phyloP scores from a whole-genome alignment of 2,329 filamentous ascomycete genomes.

The Alternaria consortialis region DNA sequence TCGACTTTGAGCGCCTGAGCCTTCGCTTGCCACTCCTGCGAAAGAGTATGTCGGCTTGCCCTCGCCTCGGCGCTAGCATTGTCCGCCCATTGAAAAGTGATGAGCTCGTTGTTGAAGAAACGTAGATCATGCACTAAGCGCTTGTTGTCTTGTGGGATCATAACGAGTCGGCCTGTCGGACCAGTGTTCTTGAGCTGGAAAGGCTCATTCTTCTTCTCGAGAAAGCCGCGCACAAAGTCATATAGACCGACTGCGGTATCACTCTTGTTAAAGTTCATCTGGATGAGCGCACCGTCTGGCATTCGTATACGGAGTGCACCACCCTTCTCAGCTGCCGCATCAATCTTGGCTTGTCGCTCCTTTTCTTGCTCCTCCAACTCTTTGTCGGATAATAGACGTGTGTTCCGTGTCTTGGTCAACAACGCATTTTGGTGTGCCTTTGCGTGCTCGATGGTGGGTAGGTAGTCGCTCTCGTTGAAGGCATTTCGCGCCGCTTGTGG shows the following conservation, averaged over 20 bases:
- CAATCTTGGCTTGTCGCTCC: constrained; percentile 71
- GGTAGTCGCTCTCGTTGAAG: constrained; percentile 78
- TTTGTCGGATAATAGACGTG: constrained; percentile 80
- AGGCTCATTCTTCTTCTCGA: constrained; percentile 69
- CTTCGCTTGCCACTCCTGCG: constrained; percentile 64
- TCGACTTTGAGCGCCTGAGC: constrained; percentile 74
- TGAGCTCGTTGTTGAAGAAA: constrained; percentile 73
- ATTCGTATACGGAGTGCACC: constrained; percentile 84
- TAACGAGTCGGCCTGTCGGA: constrained; percentile 58
- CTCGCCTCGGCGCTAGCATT: constrained; percentile 66
- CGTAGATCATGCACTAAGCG: constrained; percentile 77
- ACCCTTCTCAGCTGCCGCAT: constrained; percentile 66
- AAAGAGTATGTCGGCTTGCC: constrained; percentile 66
- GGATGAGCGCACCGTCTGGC: constrained; percentile 82
- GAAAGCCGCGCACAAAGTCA: constrained; percentile 74
- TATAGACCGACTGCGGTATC: constrained; percentile 79
- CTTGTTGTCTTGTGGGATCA: constrained; percentile 57
- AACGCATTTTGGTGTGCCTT: constrained; percentile 77
- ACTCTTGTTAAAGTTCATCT: constrained; percentile 72
- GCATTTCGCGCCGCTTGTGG: constrained; percentile 76
- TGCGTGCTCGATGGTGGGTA: constrained; percentile 77
- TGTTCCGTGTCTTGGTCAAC: constrained; percentile 70
- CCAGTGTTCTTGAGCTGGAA: constrained; percentile 77
- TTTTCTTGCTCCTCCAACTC: constrained; percentile 77
- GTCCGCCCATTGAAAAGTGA: constrained; percentile 80